Base-by-base conservation (phyloP, 2,329 filamentous ascomycete genomes). In the Exophiala xenobiotica region DNA sequence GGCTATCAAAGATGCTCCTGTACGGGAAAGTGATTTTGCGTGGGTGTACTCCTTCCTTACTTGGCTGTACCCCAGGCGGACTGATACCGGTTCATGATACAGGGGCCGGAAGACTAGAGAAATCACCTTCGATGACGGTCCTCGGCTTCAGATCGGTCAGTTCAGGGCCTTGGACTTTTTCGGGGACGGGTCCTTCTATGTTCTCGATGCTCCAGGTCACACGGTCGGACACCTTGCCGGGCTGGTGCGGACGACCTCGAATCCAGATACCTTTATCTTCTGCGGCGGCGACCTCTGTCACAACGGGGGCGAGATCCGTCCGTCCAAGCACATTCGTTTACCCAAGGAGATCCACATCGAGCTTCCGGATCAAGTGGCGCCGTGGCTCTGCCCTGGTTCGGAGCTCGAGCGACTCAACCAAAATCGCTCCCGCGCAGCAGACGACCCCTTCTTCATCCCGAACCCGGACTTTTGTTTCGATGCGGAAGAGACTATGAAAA, bases 261-360 rank as follows among this genome's bases (percentile, higher is more conserved):
- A 46, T 9, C 63, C 63, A 1, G 62, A 60, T 22, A 58, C 64
- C 1, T 79, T 78, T 58, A 68, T 78, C 16, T 69, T 78, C 57
- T 73, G 78, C 65, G 76, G 73, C 16, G 76, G 74, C 14, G 77
- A 79, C 58, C 65, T 69, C 4, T 71, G 67, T 24, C 75, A 78
- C 52, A 70, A 77, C 49, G 64, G 63, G 5, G 46, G 46, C 18
- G 31, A 41, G 35, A 20, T 35, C 7, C 14, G 46, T 16, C 46
- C 46, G 9, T 48, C 46, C 7, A 27, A 27, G 26, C 12, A 27
- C 12, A 6, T 27, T 7, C 26, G 12, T 27, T 7, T 27, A 6
- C 26, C 26, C 12, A 12, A 6, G 6, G 7, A 12, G 12, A 6
- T 27, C 26, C 12, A 6, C 6, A 12, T 6, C 6, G 6, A 6